Evolutionary conservation across 805 yeast genomes (phyloP).

Genomic region (Suhomyces emberorum): DNA sequence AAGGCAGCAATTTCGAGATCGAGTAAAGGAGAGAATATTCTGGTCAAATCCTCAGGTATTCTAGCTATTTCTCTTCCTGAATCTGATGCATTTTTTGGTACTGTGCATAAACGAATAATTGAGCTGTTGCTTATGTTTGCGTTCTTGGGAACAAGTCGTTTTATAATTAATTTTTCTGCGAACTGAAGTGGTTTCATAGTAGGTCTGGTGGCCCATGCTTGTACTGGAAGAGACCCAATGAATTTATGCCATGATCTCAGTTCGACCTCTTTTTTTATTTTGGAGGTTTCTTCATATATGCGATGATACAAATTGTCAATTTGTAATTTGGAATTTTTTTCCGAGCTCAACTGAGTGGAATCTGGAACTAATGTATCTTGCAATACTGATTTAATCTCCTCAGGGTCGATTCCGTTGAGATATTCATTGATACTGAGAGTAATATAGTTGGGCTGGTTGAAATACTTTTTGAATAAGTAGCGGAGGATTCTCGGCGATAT

Average conservation of each 20-base stretch:
- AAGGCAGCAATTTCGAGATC: slow-evolving; percentile 54
- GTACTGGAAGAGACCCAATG: slow-evolving; percentile 58
- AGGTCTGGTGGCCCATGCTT: slow-evolving; percentile 74
- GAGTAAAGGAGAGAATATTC: slow-evolving; percentile 61
- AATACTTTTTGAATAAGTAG: slow-evolving; percentile 14
- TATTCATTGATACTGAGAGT: slow-evolving; percentile 8
- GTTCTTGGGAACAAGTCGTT: slow-evolving; percentile 29
- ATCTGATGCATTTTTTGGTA: slow-evolving; percentile 13
- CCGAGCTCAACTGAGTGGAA: slow-evolving; percentile 3
- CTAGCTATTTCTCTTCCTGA: slow-evolving; percentile 69
- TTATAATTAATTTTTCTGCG: slow-evolving; percentile 41
- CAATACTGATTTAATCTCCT: background rate
- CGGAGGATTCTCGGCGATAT: slow-evolving; percentile 7
- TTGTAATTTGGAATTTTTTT: slow-evolving; percentile 4
- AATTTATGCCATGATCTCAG: slow-evolving; percentile 35
- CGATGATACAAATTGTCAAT: slow-evolving; percentile 10
- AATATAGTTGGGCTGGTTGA: slow-evolving; percentile 10
- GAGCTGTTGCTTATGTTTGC: slow-evolving; percentile 15
- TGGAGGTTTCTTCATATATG: slow-evolving; percentile 10
- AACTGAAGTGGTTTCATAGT: slow-evolving; percentile 45
- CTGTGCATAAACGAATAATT: slow-evolving; percentile 32
- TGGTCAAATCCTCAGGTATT: slow-evolving; percentile 65
- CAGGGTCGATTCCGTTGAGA: slow-evolving; percentile 7
- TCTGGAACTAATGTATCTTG: background rate
- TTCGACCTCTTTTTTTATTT: slow-evolving; percentile 10